Percentiles rank a stretch among this genome's conserved stretches.
phyloP scores from a whole-genome alignment of 139 green algal genomes.

The Dunaliella sp. region DNA sequence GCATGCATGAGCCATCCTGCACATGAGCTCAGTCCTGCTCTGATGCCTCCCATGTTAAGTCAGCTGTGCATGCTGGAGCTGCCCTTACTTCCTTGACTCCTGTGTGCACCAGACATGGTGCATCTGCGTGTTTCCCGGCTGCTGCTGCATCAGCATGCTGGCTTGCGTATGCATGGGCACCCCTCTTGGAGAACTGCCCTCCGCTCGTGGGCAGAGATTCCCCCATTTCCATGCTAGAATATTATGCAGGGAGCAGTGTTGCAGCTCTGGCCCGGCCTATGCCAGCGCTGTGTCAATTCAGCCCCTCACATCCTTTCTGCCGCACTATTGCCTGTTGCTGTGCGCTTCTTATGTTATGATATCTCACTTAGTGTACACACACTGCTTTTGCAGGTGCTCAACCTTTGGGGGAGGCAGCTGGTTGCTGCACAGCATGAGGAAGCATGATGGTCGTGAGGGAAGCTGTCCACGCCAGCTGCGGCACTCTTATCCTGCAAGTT shows the following conservation, averaged over 20 bases:
- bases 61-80: neutral
- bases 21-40: too few relatives aligned
- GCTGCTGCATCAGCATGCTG: neutral
- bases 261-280: neutral
- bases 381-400: neutral
- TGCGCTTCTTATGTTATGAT: neutral
- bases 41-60: too few relatives aligned
- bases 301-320: conserved; percentile 1
- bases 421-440: neutral
- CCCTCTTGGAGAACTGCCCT: neutral
- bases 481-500: neutral
- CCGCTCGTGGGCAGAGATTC: conserved; percentile 3
- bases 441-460: neutral
- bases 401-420: neutral
- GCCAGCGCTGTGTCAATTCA: conserved; percentile 2
- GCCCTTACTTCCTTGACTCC: neutral
- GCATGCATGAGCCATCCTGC: too few relatives aligned
- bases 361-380: too few relatives aligned
- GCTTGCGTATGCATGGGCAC: conserved; percentile 5
- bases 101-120: neutral
- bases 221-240: conserved; percentile 1
- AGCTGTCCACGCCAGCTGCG: neutral
- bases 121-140: neutral
- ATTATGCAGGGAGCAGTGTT: neutral
- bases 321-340: neutral